Conservation (phyloP, 2,329 filamentous ascomycete species). For the Colletotrichum neosansevieriae region DNA sequence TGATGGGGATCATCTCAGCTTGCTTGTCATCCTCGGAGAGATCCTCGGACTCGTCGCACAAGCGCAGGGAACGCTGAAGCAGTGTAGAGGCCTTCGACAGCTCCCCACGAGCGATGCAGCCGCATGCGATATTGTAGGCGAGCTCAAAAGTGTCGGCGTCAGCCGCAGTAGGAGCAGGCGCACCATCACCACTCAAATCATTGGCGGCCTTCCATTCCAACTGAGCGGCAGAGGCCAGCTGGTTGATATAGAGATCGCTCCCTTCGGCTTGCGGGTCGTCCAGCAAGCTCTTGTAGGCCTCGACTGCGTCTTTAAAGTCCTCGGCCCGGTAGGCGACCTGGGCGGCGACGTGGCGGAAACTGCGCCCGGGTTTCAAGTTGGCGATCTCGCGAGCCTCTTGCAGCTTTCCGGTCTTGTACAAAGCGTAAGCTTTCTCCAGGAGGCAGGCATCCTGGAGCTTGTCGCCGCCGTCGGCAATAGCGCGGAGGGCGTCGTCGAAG, state of each 20-base stretch:
- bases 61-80: slow-evolving; percentile 75
- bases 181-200: slow-evolving; percentile 38
- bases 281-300: slow-evolving; percentile 72
- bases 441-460: slow-evolving; percentile 70
- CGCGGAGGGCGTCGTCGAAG: slow-evolving; percentile 80
- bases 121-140: slow-evolving; percentile 84
- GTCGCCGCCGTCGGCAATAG: slow-evolving; percentile 73
- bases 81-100: slow-evolving; percentile 73
- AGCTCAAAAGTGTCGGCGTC: slow-evolving; percentile 83
- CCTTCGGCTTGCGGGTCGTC: slow-evolving; percentile 66
- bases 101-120: slow-evolving; percentile 77
- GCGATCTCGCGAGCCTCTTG: slow-evolving; percentile 66
- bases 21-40: slow-evolving; percentile 80
- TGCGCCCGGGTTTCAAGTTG: slow-evolving; percentile 49
- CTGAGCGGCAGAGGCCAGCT: slow-evolving; percentile 78
- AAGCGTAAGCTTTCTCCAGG: slow-evolving; percentile 83
- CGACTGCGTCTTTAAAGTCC: slow-evolving; percentile 75
- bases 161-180: slow-evolving; percentile 62
- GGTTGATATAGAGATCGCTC: slow-evolving; percentile 82
- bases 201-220: slow-evolving; percentile 75
- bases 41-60: slow-evolving; percentile 81
- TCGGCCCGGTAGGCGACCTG: slow-evolving; percentile 81
- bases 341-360: slow-evolving; percentile 67
- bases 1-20: slow-evolving; percentile 79
- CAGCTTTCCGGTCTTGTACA: slow-evolving; percentile 82